phyloP scores from a whole-genome alignment of 768 basidiomycete species.

The Suillus luteus region DNA sequence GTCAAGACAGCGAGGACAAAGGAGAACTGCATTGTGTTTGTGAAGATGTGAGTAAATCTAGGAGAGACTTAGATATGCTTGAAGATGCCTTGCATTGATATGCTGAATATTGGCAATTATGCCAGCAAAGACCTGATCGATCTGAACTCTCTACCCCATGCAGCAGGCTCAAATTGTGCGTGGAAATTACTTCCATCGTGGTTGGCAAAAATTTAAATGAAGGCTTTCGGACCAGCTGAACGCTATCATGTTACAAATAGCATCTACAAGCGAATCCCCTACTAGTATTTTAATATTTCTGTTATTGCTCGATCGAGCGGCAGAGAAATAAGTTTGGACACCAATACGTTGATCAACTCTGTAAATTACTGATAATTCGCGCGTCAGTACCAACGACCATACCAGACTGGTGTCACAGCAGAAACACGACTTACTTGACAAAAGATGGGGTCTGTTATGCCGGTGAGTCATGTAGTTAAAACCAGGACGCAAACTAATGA shows the following conservation, averaged over 20 bases:
- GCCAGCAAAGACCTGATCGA: neutral
- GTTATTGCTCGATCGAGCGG: neutral
- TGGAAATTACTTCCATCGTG: neutral
- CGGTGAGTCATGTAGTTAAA: neutral
- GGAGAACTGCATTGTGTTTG: neutral
- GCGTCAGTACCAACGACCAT: neutral
- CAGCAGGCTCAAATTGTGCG: neutral
- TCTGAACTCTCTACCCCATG: neutral
- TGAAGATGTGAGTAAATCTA: neutral
- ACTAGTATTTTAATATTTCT: neutral
- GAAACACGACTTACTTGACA: neutral
- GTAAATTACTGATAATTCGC: neutral
- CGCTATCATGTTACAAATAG: neutral
- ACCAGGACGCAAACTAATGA: neutral
- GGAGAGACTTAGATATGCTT: neutral
- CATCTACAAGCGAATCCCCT: neutral
- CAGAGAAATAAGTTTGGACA: neutral
- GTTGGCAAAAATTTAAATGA: neutral
- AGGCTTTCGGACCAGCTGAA: neutral
- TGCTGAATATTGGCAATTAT: neutral
- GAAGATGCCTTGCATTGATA: too few species aligned
- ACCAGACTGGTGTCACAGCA: neutral
- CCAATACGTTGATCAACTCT: neutral
- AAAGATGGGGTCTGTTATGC: neutral
- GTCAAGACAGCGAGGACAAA: neutral